Percentiles rank a stretch among this genome's conserved stretches.
Conservation (phyloP, 495 filamentous ascomycete genomes). For the Penicillium simplicissimum region DNA sequence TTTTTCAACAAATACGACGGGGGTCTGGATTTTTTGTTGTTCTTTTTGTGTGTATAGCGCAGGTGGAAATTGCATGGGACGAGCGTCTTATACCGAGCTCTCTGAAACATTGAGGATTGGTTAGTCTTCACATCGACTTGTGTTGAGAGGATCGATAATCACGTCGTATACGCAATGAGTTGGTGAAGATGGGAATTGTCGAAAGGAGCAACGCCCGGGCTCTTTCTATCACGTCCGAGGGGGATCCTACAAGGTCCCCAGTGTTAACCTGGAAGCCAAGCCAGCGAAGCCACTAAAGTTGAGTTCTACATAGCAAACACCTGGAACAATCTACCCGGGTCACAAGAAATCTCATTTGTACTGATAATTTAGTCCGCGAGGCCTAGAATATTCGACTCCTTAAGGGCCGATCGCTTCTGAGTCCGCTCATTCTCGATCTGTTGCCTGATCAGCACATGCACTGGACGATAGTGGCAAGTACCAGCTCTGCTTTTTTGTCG, state of each 20-base stretch:
- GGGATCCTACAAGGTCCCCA: neutral
- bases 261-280: neutral
- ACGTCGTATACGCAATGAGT: no score
- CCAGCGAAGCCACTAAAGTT: neutral
- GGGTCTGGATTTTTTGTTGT: constrained; percentile 11
- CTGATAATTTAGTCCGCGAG: constrained; percentile 35
- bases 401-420: constrained; percentile 36
- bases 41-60: constrained; percentile 16
- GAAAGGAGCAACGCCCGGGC: no score
- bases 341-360: neutral
- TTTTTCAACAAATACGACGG: constrained; percentile 25
- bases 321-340: neutral
- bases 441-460: constrained; percentile 4
- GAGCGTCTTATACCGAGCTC: constrained; percentile 19
- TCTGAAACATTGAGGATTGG: constrained; percentile 24
- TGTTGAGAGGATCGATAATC: no score
- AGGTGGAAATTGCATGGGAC: constrained; percentile 12
- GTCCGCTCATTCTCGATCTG: constrained; percentile 40
- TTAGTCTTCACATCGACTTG: neutral
- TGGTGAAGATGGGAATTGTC: no score
- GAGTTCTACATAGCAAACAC: neutral
- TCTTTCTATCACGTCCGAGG: no score
- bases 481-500: neutral
- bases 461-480: neutral
- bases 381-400: constrained; percentile 38